These are phyloP conservation scores for Microbotryomycetes sp. DNA, from an alignment of 1,284 basidiomycete genomes.

Conservation along the genomic window DNA sequence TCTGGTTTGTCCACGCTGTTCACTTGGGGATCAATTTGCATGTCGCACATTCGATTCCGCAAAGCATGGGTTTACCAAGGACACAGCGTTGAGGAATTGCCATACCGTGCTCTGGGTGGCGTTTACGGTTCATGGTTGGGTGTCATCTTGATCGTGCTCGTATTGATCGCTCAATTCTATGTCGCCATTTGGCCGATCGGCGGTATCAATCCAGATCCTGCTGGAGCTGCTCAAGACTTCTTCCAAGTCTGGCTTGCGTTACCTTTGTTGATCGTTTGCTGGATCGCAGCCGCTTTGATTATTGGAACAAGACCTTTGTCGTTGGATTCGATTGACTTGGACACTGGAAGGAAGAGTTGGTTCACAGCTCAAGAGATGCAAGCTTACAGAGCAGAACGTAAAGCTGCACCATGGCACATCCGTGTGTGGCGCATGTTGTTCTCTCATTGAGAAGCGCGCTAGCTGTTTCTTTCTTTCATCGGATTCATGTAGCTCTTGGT, in stretches of 20 bases:
- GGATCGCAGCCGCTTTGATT: constrained; percentile 39
- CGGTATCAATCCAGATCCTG: constrained; percentile 14
- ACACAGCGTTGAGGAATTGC: constrained; percentile 36
- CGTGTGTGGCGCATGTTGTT: constrained; percentile 43
- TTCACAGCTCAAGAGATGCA: not conserved
- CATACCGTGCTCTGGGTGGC: constrained; percentile 44
- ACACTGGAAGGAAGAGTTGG: not conserved
- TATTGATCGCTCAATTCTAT: constrained; percentile 36
- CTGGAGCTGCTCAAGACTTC: constrained; percentile 43
- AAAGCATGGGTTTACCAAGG: constrained; percentile 47
- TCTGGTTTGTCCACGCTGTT: constrained; percentile 42
- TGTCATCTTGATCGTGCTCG: constrained; percentile 37
- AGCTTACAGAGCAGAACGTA: constrained; percentile 38
- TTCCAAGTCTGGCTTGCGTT: constrained; percentile 46
- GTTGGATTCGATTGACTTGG: constrained; percentile 28
- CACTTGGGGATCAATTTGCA: constrained; percentile 42
- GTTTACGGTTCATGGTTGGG: constrained; percentile 46
- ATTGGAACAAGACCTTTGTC: constrained; percentile 41
- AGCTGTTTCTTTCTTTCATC: too few species aligned
- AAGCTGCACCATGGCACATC: constrained; percentile 37
- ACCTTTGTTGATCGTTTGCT: constrained; percentile 12
- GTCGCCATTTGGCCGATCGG: constrained; percentile 41
- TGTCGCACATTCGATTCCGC: constrained; percentile 46
- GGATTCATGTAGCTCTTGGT: too few species aligned
- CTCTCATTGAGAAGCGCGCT: constrained; percentile 32